Conservation (phyloP, 1,284 basidiomycete species). For the Sphagnurus paluster region DNA sequence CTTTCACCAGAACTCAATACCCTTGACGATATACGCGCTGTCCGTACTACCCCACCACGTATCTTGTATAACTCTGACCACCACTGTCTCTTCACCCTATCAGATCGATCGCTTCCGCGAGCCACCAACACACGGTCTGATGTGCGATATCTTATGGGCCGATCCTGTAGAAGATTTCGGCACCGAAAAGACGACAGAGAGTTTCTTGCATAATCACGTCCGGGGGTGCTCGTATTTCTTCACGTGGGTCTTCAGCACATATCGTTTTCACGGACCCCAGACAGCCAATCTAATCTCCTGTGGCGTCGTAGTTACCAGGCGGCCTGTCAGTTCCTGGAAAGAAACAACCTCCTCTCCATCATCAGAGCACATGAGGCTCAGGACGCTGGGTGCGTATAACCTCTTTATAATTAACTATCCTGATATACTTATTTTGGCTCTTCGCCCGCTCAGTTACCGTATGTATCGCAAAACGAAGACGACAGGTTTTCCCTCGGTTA, state of each 20-base stretch:
- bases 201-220: slow-evolving; percentile 91
- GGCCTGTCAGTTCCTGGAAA: slow-evolving; percentile 91
- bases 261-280: too few species aligned
- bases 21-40: slow-evolving; percentile 83
- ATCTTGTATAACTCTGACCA: not conserved
- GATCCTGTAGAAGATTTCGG: slow-evolving; percentile 95
- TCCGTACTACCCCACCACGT: slow-evolving; percentile 32
- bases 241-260: slow-evolving; percentile 55
- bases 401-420: not conserved
- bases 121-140: slow-evolving; percentile 90
- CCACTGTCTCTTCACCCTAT: slow-evolving; percentile 8
- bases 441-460: slow-evolving; percentile 62
- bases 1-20: slow-evolving; percentile 90
- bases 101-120: slow-evolving; percentile 94
- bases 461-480: slow-evolving; percentile 98
- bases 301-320: slow-evolving; percentile 79
- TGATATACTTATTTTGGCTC: slow-evolving; percentile 2
- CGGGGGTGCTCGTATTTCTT: slow-evolving; percentile 97
- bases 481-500: slow-evolving; percentile 90
- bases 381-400: slow-evolving; percentile 77
- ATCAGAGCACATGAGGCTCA: slow-evolving; percentile 96
- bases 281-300: too few species aligned
- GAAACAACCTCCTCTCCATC: slow-evolving; percentile 93
- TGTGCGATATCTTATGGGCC: slow-evolving; percentile 96
- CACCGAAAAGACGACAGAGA: slow-evolving; percentile 83